Base-by-base conservation (phyloP, 495 filamentous ascomycete species). In the Hypoxylon cercidicola region DNA sequence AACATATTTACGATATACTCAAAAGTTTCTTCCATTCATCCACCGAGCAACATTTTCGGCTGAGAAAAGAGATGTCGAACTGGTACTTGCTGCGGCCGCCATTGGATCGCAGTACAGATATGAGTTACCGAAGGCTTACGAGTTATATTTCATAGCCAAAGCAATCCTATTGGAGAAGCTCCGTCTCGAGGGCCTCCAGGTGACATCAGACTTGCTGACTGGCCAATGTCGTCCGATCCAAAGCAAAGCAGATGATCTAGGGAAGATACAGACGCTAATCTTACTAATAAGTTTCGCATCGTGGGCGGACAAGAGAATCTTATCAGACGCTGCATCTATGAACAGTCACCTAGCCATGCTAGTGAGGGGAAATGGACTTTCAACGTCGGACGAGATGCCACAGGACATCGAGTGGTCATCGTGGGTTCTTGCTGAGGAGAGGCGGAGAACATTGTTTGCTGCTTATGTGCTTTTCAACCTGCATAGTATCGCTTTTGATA, bases 401-500 rank as follows among this genome's bases (percentile, higher is more conserved):
- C 68, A 56, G 19, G 48, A 73, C 11, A 77, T 79, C 11, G 76
- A 72, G 25, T 85, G 83, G 83, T 76, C 78, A 67, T 77, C 81
- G 39, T 86, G 82, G 82, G 68, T 81, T 19, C 72, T 77, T 12
- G 62, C 71, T 65, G 82, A 86, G 70, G 80, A 78, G 8, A 81
- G 78, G 55, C 71, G 78, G 47, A 77, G 83, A 48, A 85, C 82
- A 12, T 82, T 83, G 52, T 64, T 83, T 28, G 80, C 82, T 45
- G 83, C 82, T 9, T 86, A 83, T 55, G 81, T 81, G 65, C 81
- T 85, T 66, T 84, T 81, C 62, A 85, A 85, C 55, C 74, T 84
- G 9, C 82, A 85, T 55, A 80, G 77, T 18, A 82, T 84, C 48
- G 80, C 83, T 73, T 84, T 82, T 64, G 84, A 83, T 60, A 81